Evolutionary conservation across 495 filamentous ascomycete species (phyloP).

Genomic region (Talaromyces adpressus): DNA sequence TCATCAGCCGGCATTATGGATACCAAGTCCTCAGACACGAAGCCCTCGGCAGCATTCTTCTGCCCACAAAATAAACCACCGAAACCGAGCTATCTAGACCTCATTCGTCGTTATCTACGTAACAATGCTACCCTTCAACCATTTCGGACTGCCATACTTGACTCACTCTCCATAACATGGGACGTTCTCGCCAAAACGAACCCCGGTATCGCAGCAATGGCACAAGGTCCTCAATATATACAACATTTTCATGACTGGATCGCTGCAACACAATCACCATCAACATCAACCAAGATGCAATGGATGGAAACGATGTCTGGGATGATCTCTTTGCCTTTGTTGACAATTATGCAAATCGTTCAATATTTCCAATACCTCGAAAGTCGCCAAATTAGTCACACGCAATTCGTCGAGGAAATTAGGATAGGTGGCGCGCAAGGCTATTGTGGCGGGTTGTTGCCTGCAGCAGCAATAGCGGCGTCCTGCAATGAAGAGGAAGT

Average conservation of each 20-base stretch:
- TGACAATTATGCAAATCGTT: conserved; percentile 20
- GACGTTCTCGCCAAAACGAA: conserved; percentile 6
- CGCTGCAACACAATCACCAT: conserved; percentile 6
- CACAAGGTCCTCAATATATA: conserved; percentile 12
- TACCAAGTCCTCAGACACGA: neutral
- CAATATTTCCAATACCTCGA: conserved; percentile 31
- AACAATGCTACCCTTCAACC: neutral
- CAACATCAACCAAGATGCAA: neutral
- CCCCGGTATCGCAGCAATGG: conserved; percentile 12
- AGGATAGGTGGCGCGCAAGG: conserved; percentile 18
- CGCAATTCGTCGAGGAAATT: neutral
- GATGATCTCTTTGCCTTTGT: conserved; percentile 23
- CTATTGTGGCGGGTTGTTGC: conserved; percentile 18
- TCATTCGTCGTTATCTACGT: neutral
- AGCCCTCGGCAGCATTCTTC: neutral
- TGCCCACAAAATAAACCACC: neutral
- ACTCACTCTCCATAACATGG: conserved; percentile 9
- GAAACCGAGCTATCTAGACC: neutral
- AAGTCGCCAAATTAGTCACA: neutral
- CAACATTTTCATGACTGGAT: conserved; percentile 15
- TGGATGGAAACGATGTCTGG: conserved; percentile 19
- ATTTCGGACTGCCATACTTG: neutral
- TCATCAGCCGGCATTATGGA: neutral
- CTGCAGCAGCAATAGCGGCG: conserved; percentile 22
- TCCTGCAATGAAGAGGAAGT: conserved; percentile 19